These are phyloP conservation scores for Biscogniauxia sp. DNA, from an alignment of 2,329 filamentous ascomycete species.

Conservation along the genomic window DNA sequence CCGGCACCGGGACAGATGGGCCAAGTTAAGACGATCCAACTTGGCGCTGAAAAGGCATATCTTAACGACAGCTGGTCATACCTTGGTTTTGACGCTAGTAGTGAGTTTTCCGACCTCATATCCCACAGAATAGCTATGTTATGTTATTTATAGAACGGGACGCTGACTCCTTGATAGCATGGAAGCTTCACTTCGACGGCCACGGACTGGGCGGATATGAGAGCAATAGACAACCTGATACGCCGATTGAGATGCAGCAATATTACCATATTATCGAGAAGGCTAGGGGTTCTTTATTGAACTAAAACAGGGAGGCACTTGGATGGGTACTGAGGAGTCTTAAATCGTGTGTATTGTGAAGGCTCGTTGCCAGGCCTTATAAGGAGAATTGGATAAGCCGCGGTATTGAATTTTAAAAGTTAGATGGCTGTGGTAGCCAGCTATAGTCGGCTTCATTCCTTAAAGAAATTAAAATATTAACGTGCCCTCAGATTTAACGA, in stretches of 20 bases:
- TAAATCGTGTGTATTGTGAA: too few relatives aligned
- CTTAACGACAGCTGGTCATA: conserved; percentile 49
- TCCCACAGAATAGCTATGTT: neutral
- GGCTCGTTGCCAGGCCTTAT: too few relatives aligned
- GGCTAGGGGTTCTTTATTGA: conserved; percentile 29
- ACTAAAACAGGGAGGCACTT: neutral
- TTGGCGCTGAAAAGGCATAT: conserved; percentile 40
- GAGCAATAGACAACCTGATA: conserved; percentile 27
- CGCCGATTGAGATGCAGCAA: conserved; percentile 24
- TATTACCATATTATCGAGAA: conserved; percentile 37
- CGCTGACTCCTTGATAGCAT: conserved; percentile 30
- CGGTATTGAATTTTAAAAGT: too few relatives aligned
- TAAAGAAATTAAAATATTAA: too few relatives aligned
- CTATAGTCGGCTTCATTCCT: too few relatives aligned
- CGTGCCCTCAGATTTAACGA: too few relatives aligned
- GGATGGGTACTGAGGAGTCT: too few relatives aligned
- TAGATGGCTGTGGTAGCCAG: too few relatives aligned
- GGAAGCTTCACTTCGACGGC: conserved; percentile 41
- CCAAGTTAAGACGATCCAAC: conserved; percentile 41
- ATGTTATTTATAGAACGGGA: neutral
- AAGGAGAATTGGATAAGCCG: too few relatives aligned
- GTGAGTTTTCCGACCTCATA: conserved; percentile 33
- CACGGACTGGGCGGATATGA: conserved; percentile 35
- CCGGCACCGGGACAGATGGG: conserved; percentile 46
- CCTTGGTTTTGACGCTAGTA: conserved; percentile 43